Conservation (phyloP, 768 basidiomycete genomes). For the Lentinula sp. region DNA sequence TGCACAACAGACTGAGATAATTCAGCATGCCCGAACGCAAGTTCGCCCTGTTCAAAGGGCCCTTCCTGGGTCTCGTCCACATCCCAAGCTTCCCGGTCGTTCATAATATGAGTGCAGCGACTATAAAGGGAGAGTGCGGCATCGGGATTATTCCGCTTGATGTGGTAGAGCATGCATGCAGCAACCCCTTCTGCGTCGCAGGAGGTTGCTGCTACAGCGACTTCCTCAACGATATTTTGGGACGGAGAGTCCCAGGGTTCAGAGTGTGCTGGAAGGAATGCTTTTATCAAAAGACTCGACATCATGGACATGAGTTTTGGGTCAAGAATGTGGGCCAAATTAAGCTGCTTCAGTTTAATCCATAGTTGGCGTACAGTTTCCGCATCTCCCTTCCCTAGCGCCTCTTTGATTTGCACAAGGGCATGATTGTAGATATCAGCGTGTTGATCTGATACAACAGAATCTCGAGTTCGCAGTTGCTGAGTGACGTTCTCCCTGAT, state of each 20-base stretch:
- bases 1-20: slow-evolving; percentile 8
- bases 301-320: slow-evolving; percentile 30
- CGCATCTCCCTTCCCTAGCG: slow-evolving; percentile 29
- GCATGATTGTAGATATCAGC: slow-evolving; percentile 27
- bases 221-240: slow-evolving; percentile 30
- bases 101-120: slow-evolving; percentile 23
- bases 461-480: slow-evolving; percentile 2
- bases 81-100: slow-evolving; percentile 15
- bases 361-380: slow-evolving; percentile 28
- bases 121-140: slow-evolving; percentile 40
- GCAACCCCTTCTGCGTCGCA: slow-evolving; percentile 42
- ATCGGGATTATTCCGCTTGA: slow-evolving; percentile 33
- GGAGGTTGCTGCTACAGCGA: slow-evolving; percentile 43
- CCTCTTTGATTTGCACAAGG: slow-evolving; percentile 31
- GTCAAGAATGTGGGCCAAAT: slow-evolving; percentile 41
- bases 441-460: slow-evolving; percentile 20
- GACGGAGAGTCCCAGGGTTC: slow-evolving; percentile 20
- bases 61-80: slow-evolving; percentile 11
- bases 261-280: slow-evolving; percentile 16
- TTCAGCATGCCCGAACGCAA: slow-evolving; percentile 17
- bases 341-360: slow-evolving; percentile 33
- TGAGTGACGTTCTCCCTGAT: slow-evolving; percentile 11
- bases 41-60: slow-evolving; percentile 17
- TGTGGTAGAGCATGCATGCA: slow-evolving; percentile 40
- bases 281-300: slow-evolving; percentile 26